Percentiles rank a stretch among this genome's conserved stretches.
Evolutionary conservation across 495 filamentous ascomycete genomes (phyloP).

Genomic region (Sabuloglossum arenarium): DNA sequence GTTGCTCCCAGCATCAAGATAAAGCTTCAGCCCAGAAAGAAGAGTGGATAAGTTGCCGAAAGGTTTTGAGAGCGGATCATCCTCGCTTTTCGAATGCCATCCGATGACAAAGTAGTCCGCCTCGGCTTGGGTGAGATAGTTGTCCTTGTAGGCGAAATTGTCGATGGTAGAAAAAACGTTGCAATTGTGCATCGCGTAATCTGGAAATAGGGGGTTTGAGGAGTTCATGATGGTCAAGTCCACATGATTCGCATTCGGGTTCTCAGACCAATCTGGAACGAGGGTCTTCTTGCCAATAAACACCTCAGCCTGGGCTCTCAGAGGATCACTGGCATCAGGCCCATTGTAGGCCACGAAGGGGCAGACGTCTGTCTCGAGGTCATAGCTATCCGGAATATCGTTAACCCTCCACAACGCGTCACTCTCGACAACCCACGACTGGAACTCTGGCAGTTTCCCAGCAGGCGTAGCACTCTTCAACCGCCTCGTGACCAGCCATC

Average conservation of each 20-base stretch:
- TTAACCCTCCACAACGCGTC: no score
- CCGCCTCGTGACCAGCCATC: not conserved
- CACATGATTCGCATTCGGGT: conserved; percentile 3
- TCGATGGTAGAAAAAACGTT: conserved; percentile 32
- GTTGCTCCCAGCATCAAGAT: no score
- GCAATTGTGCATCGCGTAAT: conserved; percentile 25
- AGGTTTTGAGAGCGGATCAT: conserved; percentile 1
- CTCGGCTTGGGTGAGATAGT: conserved; percentile 14
- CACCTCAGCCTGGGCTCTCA: not conserved
- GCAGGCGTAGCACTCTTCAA: not conserved
- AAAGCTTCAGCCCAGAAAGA: no score
- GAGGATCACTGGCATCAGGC: not conserved
- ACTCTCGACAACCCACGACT: no score
- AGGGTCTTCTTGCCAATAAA: not conserved
- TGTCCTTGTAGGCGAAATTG: conserved; percentile 19
- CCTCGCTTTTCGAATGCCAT: conserved; percentile 21
- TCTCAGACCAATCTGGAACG: not conserved
- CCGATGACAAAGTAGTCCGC: conserved; percentile 30
- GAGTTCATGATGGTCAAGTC: conserved; percentile 17
- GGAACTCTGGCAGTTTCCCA: not conserved
- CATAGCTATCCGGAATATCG: no score
- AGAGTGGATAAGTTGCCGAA: not conserved
- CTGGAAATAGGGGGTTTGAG: conserved; percentile 28
- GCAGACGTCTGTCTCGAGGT: no score
- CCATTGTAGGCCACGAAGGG: no score